Evolutionary conservation across 1,139 yeast genomes (phyloP), one percentile per base, ranked within the genome.

Genomic region (Candida dubliniensis): DNA sequence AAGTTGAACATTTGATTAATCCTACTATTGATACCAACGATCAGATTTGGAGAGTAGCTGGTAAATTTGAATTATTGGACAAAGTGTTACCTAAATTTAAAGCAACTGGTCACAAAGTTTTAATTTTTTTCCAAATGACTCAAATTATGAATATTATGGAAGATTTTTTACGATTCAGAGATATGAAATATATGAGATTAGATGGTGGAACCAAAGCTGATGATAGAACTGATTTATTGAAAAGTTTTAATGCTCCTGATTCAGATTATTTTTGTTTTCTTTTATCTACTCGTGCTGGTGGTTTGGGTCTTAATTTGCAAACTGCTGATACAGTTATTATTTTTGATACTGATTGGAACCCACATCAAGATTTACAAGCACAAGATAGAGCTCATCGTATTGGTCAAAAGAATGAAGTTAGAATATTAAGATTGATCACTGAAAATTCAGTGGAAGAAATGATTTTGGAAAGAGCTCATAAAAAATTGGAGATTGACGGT

Each of bases 341-440:
- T 48, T 87, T 87, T 58, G 96, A 87, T 61, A 85, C 95, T 7
- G 96, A 87, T 72, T 87, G 95, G 93, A 87, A 87, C 61, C 96
- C 96, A 2, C 95, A 87, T 69, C 96, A 87, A 64, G 95, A 87
- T 79, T 77, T 87, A 58, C 96, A 87, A 65, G 95, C 95, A 7
- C 93, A 87, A 64, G 95, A 88, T 63, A 79, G 96, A 69, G 95
- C 95, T 0, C 95, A 87, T 67, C 79, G 96, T 71, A 87, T 87
- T 65, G 96, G 95, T 37, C 95, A 87, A 61, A 87, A 87, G 71
- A 86, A 87, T 59, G 95, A 85, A 60, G 95, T 87, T 35, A 74
- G 91, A 58, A 87, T 87, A 54, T 75, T 87, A 57, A 75, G 95
- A 64, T 75, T 87, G 51, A 86, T 87, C 46, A 87, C 95, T 0